Base-by-base conservation (phyloP, 2,329 filamentous ascomycete genomes). In the Volutella citrinella region DNA sequence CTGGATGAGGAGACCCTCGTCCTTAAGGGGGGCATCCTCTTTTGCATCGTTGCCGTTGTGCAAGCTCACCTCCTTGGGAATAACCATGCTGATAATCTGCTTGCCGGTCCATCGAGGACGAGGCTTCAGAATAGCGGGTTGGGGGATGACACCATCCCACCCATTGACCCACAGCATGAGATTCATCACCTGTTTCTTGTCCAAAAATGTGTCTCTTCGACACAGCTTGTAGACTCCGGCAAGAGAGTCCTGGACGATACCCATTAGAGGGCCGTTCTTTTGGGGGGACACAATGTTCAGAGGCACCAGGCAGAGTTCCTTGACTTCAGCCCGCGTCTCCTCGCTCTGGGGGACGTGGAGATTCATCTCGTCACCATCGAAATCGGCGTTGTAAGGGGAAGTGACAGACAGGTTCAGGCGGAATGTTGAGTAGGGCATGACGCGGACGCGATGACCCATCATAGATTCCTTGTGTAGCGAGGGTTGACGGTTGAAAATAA, bases 321-420 rank as follows among this genome's bases (percentile, higher is more conserved):
- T 87, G 51, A 98, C 80, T 64, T 99, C 93, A 27, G 94, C 89
- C 41, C 93, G 85, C 20, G 94, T 94, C 64, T 99, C 94, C 58
- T 98, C 90, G 22, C 87, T 93, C 58, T 99, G 93, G 5, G 93
- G 94, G 32, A 98, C 94, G 76, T 99, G 93, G 68, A 99, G 80
- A 60, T 99, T 99, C 93, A 99, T 99, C 66, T 99, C 93, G 62
- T 98, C 93, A 68, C 93, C 93, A 58, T 98, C 93, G 68, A 98
- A 98, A 86, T 98, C 93, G 53, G 93, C 93, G 69, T 99, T 99
- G 74, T 99, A 99, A 0, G 93, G 93, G 18, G 90, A 95, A 1
- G 94, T 98, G 56, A 98, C 93, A 1, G 93, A 98, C 50, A 98
- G 66, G 57, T 99, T 99, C 28, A 99, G 77, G 45, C 93, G 84